Base-by-base conservation (phyloP, 306 rosid genomes). In the Ceratonia siliqua region DNA sequence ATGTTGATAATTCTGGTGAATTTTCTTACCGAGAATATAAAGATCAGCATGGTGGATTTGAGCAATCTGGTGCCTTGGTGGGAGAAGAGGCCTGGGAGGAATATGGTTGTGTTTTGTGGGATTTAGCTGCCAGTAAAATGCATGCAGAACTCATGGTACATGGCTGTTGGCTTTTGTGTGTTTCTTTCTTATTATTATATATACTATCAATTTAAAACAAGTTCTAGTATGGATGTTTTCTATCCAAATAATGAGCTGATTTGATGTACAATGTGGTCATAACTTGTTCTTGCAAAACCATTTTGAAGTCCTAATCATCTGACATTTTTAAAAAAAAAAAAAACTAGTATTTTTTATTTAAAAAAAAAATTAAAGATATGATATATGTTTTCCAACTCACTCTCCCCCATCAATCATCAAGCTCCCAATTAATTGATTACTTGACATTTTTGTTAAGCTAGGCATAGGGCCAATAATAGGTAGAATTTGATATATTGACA, bases 121-220 rank as follows among this genome's bases (percentile, higher is more conserved):
- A 89, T 86, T 83, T 91, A 65, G 88, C 97, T 79, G 90, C 98
- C 0, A 82, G 82, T 80, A 91, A 75, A 87, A 85, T 85, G 45
- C 96, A 91, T 72, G 97, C 98, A 9, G 96, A 94, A 80, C 83
- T 94, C 68, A 91, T 91, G 98, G 98, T 94, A 86, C 10, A 63
- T 58, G 35, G 28, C 11, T 81, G 25, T 2, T 67, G 21, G 42
- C 39, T 73, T 79, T 68, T 62, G 57, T 20, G 15, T 24, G 54
- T 49, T 72, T 13, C 53, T 45, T 42, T 53, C 5, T 49, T 36
- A 4, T 50, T 53, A 39, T 65, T 66, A 0, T 30, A 3, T 53
- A 43, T 75, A n/a, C 24, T 68, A 36, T 68, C 10, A 32, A 32
- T 21, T 57, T 32, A 48, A 8, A 21, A 24, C 3, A 22, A 10